Evolutionary conservation across 805 yeast species (phyloP).

Genomic region (Huiozyma naganishii): DNA sequence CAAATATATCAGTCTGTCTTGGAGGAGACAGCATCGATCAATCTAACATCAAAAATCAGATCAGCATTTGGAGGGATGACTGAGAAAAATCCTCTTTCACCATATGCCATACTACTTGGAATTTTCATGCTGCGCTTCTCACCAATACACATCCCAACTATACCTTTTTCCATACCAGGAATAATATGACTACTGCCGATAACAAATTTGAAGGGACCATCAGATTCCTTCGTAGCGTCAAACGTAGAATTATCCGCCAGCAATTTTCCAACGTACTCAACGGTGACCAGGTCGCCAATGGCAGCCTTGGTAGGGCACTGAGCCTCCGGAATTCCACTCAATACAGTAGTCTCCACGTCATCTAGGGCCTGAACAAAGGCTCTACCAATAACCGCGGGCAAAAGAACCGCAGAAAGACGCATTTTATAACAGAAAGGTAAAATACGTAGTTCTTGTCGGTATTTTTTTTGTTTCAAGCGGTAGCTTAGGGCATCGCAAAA

Average conservation of each 20-base stretch:
- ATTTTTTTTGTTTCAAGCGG: too few species aligned
- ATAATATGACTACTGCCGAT: constrained; percentile 77
- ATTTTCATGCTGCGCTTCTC: constrained; percentile 71
- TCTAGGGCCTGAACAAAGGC: constrained; percentile 18
- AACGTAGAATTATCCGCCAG: constrained; percentile 54
- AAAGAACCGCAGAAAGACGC: constrained; percentile 2
- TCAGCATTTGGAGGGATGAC: constrained; percentile 73
- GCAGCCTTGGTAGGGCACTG: constrained; percentile 49
- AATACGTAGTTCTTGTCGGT: too few species aligned
- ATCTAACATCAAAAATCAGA: constrained; percentile 31
- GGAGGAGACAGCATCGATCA: constrained; percentile 11
- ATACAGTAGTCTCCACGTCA: constrained; percentile 31
- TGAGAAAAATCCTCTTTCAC: constrained; percentile 63
- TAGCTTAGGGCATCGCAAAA: too few species aligned
- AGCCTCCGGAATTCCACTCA: constrained; percentile 37
- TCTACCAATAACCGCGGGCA: constrained; percentile 1
- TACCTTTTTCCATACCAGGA: constrained; percentile 85
- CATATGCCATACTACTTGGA: constrained; percentile 74
- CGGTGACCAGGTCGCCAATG: constrained; percentile 57
- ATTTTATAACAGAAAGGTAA: neutral
- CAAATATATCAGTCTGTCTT: neutral
- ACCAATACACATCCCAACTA: constrained; percentile 76
- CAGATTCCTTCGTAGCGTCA: constrained; percentile 61
- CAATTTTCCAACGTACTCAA: constrained; percentile 71
- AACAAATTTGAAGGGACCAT: constrained; percentile 56